A percentile compares a stretch with the other conserved stretches of the same genome.
Evolutionary conservation across 2,329 filamentous ascomycete species (phyloP).

Genomic region (Penicillium sp.): DNA sequence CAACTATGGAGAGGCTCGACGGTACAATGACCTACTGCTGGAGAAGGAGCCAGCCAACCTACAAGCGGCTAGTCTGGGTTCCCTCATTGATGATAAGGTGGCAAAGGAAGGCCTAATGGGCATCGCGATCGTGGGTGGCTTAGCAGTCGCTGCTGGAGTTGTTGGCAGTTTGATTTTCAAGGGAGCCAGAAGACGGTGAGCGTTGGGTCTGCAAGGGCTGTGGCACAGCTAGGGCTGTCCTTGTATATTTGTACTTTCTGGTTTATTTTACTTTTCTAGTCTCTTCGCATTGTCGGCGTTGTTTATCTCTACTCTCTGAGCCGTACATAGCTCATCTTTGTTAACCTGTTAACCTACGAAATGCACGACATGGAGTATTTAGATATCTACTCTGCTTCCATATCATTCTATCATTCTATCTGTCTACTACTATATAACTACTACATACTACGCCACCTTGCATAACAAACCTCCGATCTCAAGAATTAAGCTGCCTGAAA

Average conservation of each 20-base stretch:
- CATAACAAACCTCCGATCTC: conserved; percentile 16
- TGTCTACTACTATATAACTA: no score
- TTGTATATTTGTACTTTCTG: conserved; percentile 14
- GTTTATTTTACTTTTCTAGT: conserved; percentile 2
- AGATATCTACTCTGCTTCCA: neutral
- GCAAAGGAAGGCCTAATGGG: conserved; percentile 90
- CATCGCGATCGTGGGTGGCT: conserved; percentile 87
- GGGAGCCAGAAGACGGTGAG: conserved; percentile 60
- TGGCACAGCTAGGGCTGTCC: conserved; percentile 11
- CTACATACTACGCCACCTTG: conserved; percentile 10
- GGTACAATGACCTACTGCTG: conserved; percentile 88
- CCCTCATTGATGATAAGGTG: conserved; percentile 92
- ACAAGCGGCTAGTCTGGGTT: conserved; percentile 79
- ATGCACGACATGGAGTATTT: neutral
- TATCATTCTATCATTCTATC: conserved; percentile 3
- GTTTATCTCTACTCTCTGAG: neutral
- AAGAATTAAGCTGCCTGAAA: conserved; percentile 16
- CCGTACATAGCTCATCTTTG: neutral
- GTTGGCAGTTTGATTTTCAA: conserved; percentile 81
- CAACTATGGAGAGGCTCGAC: conserved; percentile 89
- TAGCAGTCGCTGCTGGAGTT: conserved; percentile 88
- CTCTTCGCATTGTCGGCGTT: neutral
- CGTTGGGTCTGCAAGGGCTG: conserved; percentile 16
- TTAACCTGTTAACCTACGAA: neutral
- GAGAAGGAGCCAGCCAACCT: conserved; percentile 88